Base-by-base conservation (phyloP, 2,329 filamentous ascomycete genomes). In the Colletotrichum endophyticum region DNA sequence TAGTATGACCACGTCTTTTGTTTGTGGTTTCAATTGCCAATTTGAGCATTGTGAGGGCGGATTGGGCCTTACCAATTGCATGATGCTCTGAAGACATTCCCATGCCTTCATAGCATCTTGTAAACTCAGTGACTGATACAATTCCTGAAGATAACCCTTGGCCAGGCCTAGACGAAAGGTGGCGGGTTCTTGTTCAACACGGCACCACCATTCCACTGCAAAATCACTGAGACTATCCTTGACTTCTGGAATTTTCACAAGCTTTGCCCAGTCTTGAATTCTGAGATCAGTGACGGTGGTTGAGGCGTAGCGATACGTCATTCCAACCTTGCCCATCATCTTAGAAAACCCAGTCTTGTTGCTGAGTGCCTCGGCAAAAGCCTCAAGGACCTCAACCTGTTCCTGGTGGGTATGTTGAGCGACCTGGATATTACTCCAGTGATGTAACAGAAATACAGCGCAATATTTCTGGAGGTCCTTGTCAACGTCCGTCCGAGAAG, bases 1-100 rank as follows among this genome's bases (percentile, higher is more conserved):
- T 13, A 53, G 6, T 1, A 22, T 2, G 39, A 49, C 39, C 2
- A 49, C 2, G 0, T 49, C 6, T 4, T n/a, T n/a, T 49, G 3
- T 4, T 12, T 49, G 1, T 1, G 12, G 19, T 49, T 49, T 2
- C 2, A 49, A 49, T 1, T 49, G 39, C 1, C 19, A 12, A 4
- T 12, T 49, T 49, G 39, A n/a, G 19, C 6, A 1, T 49, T 49
- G 4, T 49, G 39, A n/a, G 39, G 3, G 39, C 39, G 9, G 9
- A n/a, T 1, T 49, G 1, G 5, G 3, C 4, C 39, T 4, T 53
- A 53, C 44, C 44, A 53, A 22, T 53, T 5, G n/a, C n/a, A 53
- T 22, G 44, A 53, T 25, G 44, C 44, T 25, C 44, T 13, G n/a
- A 13, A 53, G 44, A 8, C 44, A 25, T 13, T 53, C n/a, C 44